Percentiles rank a stretch among this genome's conserved stretches.
phyloP scores from a whole-genome alignment of 1,139 yeast species.

The Trichomonascaceae sp. region DNA sequence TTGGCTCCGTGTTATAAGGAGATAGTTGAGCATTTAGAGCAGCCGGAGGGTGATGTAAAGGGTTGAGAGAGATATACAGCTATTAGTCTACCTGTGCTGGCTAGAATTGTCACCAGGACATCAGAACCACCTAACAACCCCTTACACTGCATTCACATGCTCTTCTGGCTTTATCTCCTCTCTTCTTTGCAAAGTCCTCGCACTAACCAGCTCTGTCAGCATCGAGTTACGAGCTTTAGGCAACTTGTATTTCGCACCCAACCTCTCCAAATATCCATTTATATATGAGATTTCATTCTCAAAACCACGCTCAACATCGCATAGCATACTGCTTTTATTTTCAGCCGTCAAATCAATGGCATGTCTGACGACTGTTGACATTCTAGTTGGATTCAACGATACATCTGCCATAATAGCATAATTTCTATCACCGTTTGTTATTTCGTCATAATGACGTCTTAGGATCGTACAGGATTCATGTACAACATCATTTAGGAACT shows the following conservation, averaged over 20 bases:
- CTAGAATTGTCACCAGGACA: too few relatives aligned
- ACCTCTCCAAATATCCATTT: constrained; percentile 60
- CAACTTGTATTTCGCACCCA: constrained; percentile 43
- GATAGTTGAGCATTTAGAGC: background rate
- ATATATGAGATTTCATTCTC: constrained; percentile 73
- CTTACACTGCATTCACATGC: background rate
- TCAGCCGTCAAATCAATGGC: constrained; percentile 44
- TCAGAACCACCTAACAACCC: background rate
- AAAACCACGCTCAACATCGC: constrained; percentile 54
- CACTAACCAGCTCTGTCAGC: constrained; percentile 42
- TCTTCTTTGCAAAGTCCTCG: constrained; percentile 16
- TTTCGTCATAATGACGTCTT: constrained; percentile 28
- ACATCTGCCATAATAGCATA: constrained; percentile 20
- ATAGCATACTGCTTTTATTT: constrained; percentile 85
- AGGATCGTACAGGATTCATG: constrained; percentile 27
- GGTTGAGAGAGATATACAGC: too few relatives aligned
- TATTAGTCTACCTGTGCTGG: too few relatives aligned
- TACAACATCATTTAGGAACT: constrained; percentile 22
- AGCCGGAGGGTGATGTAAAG: background rate
- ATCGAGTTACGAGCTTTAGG: constrained; percentile 44
- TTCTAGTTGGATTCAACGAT: constrained; percentile 38
- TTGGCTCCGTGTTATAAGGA: background rate
- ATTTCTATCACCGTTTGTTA: constrained; percentile 15
- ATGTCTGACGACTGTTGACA: constrained; percentile 44
- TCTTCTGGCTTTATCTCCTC: background rate